phyloP scores from a whole-genome alignment of 2,329 filamentous ascomycete species.

The Phyllosticta ampelicida region DNA sequence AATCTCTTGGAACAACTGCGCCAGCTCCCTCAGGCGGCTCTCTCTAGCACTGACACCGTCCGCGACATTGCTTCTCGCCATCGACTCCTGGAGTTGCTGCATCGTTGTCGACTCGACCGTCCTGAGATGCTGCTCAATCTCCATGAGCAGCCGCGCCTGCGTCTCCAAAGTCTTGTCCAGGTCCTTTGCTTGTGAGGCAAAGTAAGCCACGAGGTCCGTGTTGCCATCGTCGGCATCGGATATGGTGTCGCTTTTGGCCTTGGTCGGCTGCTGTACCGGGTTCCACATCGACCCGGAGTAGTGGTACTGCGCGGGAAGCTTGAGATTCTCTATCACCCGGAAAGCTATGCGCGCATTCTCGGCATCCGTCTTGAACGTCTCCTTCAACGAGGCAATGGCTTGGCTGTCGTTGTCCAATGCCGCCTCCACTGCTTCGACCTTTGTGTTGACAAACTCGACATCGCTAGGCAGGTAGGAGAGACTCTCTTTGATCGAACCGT shows the following conservation, averaged over 20 bases:
- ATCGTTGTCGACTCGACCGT: conserved; percentile 37
- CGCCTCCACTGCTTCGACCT: conserved; percentile 52
- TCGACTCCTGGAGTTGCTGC: conserved; percentile 33
- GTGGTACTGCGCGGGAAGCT: conserved; percentile 55
- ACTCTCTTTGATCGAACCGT: conserved; percentile 36
- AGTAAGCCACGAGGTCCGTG: conserved; percentile 38
- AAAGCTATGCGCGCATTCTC: conserved; percentile 62
- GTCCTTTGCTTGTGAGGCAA: conserved; percentile 30
- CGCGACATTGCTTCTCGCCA: conserved; percentile 18
- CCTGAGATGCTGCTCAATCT: conserved; percentile 39
- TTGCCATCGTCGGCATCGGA: conserved; percentile 27
- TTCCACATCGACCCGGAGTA: conserved; percentile 27
- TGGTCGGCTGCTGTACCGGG: conserved; percentile 18
- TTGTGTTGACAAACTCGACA: conserved; percentile 51
- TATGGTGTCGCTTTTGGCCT: conserved; percentile 13
- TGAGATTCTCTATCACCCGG: conserved; percentile 63
- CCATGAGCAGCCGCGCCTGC: conserved; percentile 34
- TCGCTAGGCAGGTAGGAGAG: conserved; percentile 55
- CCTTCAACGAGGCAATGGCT: conserved; percentile 47
- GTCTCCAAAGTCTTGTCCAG: conserved; percentile 29
- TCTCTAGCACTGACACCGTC: conserved; percentile 8
- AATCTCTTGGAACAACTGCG: conserved; percentile 37
- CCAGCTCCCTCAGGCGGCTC: conserved; percentile 32
- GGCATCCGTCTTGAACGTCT: conserved; percentile 52
- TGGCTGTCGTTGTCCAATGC: conserved; percentile 53